Base-by-base conservation (phyloP, 2,329 filamentous ascomycete species). In the Polytolypa hystricis region DNA sequence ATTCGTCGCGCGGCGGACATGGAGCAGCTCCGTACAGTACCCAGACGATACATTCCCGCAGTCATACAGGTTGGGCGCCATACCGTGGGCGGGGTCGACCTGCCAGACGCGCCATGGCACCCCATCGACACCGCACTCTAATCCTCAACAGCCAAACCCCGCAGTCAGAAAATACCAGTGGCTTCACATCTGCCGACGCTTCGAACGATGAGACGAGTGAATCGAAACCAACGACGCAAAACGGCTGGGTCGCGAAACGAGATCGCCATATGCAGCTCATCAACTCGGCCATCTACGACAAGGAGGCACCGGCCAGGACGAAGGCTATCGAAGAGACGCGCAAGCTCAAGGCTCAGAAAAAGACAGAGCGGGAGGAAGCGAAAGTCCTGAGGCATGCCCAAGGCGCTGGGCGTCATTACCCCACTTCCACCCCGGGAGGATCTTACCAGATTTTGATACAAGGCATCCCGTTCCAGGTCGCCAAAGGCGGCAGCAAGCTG, bases 211-310 rank as follows among this genome's bases (percentile, higher is more conserved):
- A 54, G 33, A 48, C 50, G 12, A 44, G 45, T 27, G 54, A 60
- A 17, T 32, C 38, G 21, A 50, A 51, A 28, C 45, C 53, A n/a
- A 23, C 45, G 25, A 50, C 52, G 28, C 46, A 51, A 30, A 57
- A 57, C 38, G 60, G 74, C 3, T 89, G 81, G 76, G 73, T 91
- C 28, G 73, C 77, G 4, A 82, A 79, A 54, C 79, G 69, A 33
- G 82, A 83, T 55, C 79, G 81, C 33, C 82, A 87, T 53, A 73
- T 83, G 53, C 84, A 93, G 56, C 65, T 93, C 27, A 91, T 93
- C 59, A 93, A 89, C 54, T 74, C 79, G 14, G 74, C 75, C 11
- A 73, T 89, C 1, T 91, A 81, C 55, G 78, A 86, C 44, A 80
- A 84, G 55, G 78, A 84, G 42, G 69, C 71, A 8, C 74, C 83